Evolutionary conservation across 164 flowering plant species (phyloP), one percentile per base, ranked within the genome.

Genomic region (Tetracentron sinense): DNA sequence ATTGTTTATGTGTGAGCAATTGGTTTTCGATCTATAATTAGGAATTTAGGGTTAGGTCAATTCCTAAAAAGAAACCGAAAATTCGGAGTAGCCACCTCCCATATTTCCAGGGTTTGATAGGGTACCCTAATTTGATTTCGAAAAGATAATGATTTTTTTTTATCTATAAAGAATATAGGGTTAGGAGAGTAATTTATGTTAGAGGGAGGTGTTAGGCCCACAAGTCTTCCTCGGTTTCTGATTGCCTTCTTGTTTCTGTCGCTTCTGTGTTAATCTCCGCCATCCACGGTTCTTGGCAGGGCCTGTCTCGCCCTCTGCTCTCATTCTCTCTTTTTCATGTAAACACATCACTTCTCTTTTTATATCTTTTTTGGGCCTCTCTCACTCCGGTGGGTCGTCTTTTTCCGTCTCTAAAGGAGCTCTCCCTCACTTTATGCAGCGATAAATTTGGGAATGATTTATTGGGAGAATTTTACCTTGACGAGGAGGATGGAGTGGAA

Each of bases 401-500:
- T n/a, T 7, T 84, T 89, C 60, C 69, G 62, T 69, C 64, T 51
- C 79, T 91, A 21, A 83, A 72, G 52, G 72, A 74, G 14, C 79
- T 78, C 38, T 72, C 71, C n/a, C 50, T 75, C 23, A 10, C 27
- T 33, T 50, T 61, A 28, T 42, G 38, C 19, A n/a, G n/a, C 25
- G 42, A 17, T 6, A 30, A 49, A 31, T 31, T 20, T 19, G 62
- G 33, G n/a, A 44, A 64, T 6, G 19, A 14, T 1, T 6, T 15
- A 0, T 46, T 10, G 30, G 15, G n/a, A 1, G 31, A 25, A 42
- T 31, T 57, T 23, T 44, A 16, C 6, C n/a, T n/a, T n/a, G n/a
- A n/a, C n/a, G 54, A 27, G 4, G 48, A 42, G 21, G 26, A 19
- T 17, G 7, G 4, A 7, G 47, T 26, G 0, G 85, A 75, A 21